Evolutionary conservation across 805 yeast genomes (phyloP).

Genomic region (Myxozyma nipponensis): DNA sequence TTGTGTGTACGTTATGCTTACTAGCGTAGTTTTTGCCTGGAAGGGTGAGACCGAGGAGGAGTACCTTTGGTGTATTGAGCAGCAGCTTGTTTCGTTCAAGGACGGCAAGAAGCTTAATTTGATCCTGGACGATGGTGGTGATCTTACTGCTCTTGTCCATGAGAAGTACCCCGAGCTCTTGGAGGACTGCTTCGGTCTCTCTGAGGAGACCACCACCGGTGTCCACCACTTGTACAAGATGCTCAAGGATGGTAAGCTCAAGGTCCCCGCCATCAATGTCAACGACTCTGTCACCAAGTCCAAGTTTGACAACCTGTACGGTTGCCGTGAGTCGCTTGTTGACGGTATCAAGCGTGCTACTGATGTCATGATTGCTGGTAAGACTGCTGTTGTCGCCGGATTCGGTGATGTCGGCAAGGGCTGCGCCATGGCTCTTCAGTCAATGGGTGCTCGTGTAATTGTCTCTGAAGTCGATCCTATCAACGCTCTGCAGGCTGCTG

Average conservation of each 20-base stretch:
- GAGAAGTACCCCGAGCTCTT: constrained; percentile 97
- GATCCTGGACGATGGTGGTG: constrained; percentile 99
- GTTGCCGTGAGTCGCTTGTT: constrained; percentile 97
- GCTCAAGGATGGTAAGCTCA: constrained; percentile 80
- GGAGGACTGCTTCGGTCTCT: constrained; percentile 88
- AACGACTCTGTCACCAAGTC: constrained; percentile 99
- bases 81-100: constrained; percentile 97
- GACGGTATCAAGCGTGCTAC: constrained; percentile 99
- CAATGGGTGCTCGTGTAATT: constrained; percentile 98
- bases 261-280: constrained; percentile 99
- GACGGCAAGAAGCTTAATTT: constrained; percentile 91
- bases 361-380: constrained; percentile 99
- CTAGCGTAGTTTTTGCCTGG: constrained; percentile 81
- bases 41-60: constrained; percentile 99
- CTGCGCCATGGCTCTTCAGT: constrained; percentile 97
- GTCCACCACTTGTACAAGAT: constrained; percentile 98
- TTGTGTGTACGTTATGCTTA: background rate
- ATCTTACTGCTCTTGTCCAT: constrained; percentile 93
- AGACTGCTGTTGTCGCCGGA: constrained; percentile 98
- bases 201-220: constrained; percentile 99
- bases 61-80: constrained; percentile 98
- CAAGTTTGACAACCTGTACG: constrained; percentile 98
- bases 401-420: constrained; percentile 99
- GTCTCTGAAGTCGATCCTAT: constrained; percentile 98
- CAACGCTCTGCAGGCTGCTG: constrained; percentile 99